Evolutionary conservation across 1,139 yeast species (phyloP), one percentile per base, ranked within the genome.

Genomic region (Taiozyma sp.): DNA sequence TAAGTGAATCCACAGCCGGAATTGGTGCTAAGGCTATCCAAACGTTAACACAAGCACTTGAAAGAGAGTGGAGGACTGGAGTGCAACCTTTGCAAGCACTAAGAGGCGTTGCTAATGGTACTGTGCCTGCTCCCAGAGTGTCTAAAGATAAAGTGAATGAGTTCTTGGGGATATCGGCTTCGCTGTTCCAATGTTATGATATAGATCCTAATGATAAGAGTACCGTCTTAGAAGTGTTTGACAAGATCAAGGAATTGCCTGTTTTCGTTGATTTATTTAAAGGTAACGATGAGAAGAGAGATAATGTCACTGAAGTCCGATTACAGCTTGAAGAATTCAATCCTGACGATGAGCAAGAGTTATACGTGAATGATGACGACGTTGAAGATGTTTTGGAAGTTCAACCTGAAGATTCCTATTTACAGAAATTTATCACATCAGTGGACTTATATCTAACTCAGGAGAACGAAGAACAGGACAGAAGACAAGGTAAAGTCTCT

Each of bases 1-100:
- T 91, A 38, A 77, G 78, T 47, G 73, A 72, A 48, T 93, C 93
- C 0, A 74, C 82, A 38, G 70, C 86, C 51, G 93, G 96, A 0
- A 65, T 90, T n/a, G 97, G 97, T 0, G 76, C 73, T 2, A 78
- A 78, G 48, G 70, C 84, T 0, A 56, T 83, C 8, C 72, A 72
- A 1, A 66, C 63, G 13, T 65, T 84, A 10, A 76, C 70, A 47
- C 48, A 49, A 0, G 22, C 43, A 8, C 16, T 61, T 32, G 61
- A 58, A 24, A 43, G 45, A 2, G 49, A 56, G 22, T 54, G 67
- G 8, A 54, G 57, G 14, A 53, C 52, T 28, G 47, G 48, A 27
- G 9, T 48, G 28, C 7, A 50, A 27, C 61, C 70, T 1, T 50
- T 67, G 19, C 55, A 56, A 2, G 58, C 61, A 1, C 43, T 70